Percentiles rank a stretch among this genome's conserved stretches.
phyloP scores from a whole-genome alignment of 805 yeast species.

The Wickerhamiella nectarea region DNA sequence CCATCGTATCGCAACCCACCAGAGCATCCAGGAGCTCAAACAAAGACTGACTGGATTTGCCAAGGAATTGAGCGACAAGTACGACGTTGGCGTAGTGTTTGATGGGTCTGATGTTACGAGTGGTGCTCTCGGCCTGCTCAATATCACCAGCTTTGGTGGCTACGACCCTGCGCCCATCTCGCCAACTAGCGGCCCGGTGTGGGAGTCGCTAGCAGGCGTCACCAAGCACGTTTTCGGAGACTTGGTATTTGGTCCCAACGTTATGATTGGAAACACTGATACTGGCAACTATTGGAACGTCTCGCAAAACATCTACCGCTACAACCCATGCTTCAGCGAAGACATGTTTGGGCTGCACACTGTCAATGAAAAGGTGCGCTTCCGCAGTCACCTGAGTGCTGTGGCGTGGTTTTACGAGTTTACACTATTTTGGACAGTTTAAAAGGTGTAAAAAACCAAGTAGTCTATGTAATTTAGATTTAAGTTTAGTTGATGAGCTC shows the following conservation, averaged over 20 bases:
- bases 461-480: neutral
- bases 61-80: constrained; percentile 31
- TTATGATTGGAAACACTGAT: constrained; percentile 58
- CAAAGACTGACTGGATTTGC: constrained; percentile 29
- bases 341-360: constrained; percentile 32
- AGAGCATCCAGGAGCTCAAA: constrained; percentile 34
- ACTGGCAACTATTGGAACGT: constrained; percentile 51
- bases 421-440: constrained; percentile 11
- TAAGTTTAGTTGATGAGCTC: constrained; percentile 23
- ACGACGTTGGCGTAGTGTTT: constrained; percentile 31
- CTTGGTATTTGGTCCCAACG: constrained; percentile 9
- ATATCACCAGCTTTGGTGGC: constrained; percentile 10
- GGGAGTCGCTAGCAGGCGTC: constrained; percentile 46
- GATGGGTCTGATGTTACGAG: constrained; percentile 1
- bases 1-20: constrained; percentile 48
- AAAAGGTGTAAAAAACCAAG: neutral
- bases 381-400: constrained; percentile 40
- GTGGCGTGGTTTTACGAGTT: constrained; percentile 25
- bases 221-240: constrained; percentile 49
- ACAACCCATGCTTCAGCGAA: constrained; percentile 30
- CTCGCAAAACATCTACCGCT: constrained; percentile 45
- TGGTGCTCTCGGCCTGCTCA: constrained; percentile 7
- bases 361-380: constrained; percentile 44
- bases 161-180: constrained; percentile 41
- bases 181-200: constrained; percentile 26